Conservation (phyloP, 306 rosid genomes). For the Alnus glutinosa region DNA sequence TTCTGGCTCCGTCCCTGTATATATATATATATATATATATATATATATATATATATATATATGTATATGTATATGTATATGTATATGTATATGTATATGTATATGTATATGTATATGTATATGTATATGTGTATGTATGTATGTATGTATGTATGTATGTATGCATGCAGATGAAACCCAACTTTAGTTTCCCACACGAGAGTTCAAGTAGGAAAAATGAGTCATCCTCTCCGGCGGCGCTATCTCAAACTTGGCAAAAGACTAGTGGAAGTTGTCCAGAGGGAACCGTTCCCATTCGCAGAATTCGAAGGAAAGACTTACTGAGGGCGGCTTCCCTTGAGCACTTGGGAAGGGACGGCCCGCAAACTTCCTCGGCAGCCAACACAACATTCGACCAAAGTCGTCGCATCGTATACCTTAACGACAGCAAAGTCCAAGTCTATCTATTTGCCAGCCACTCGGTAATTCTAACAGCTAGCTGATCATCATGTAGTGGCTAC, state of each 20-base stretch:
- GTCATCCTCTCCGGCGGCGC: not conserved
- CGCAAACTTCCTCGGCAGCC: constrained; percentile 3
- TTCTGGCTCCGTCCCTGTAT: too few relatives aligned
- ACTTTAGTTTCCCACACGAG: constrained; percentile 1
- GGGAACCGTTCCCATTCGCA: constrained; percentile 66
- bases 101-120: too few relatives aligned
- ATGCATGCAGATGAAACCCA: constrained; percentile 48
- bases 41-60: too few relatives aligned
- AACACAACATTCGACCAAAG: constrained; percentile 6
- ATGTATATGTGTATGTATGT: too few relatives aligned
- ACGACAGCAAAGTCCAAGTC: not conserved
- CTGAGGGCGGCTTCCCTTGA: constrained; percentile 39
- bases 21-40: too few relatives aligned
- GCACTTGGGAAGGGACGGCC: constrained; percentile 44
- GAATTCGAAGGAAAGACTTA: constrained; percentile 45
- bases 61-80: too few relatives aligned
- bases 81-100: too few relatives aligned
- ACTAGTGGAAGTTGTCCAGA: constrained; percentile 62
- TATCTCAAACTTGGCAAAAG: constrained; percentile 57
- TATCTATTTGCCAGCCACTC: constrained; percentile 36
- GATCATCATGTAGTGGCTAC: too few relatives aligned
- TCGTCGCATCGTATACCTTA: not conserved
- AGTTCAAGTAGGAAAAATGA: constrained; percentile 7
- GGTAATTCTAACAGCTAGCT: constrained; percentile 23
- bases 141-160: too few relatives aligned